These are phyloP conservation scores for Effrenium voratum DNA, from an alignment of 73 alveolate species.

Conservation along the genomic window DNA sequence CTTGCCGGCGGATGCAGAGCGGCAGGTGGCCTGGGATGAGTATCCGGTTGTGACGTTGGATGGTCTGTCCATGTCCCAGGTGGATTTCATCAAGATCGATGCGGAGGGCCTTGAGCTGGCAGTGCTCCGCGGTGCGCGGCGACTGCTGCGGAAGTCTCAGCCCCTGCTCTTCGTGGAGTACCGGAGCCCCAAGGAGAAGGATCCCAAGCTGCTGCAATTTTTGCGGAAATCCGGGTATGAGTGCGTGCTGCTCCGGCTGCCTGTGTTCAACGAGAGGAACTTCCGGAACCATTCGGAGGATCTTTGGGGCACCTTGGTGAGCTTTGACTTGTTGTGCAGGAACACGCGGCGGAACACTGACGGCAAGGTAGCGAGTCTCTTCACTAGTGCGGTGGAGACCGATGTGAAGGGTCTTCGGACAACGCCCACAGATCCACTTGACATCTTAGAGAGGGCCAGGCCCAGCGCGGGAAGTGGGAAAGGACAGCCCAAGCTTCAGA, in stretches of 20 bases:
- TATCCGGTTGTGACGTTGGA: constrained; percentile 24
- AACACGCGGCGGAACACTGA: neutral
- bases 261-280: constrained; percentile 40
- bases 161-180: constrained; percentile 67
- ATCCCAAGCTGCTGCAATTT: constrained; percentile 18
- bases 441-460: neutral
- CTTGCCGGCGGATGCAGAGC: neutral
- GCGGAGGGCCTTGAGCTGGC: constrained; percentile 41
- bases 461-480: no score
- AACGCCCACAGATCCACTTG: constrained; percentile 22
- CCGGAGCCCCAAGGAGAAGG: constrained; percentile 51
- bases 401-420: constrained; percentile 19
- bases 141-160: neutral
- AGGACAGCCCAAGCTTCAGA: no score
- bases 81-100: constrained; percentile 41
- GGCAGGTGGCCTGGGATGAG: neutral
- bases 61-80: neutral
- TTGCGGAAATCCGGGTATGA: constrained; percentile 25
- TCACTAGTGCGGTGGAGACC: constrained; percentile 33
- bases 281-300: constrained; percentile 47
- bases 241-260: constrained; percentile 63
- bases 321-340: constrained; percentile 59
- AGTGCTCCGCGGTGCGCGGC: constrained; percentile 26
- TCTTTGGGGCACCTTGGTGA: constrained; percentile 19
- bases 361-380: constrained; percentile 7